Evolutionary conservation across 805 yeast species (phyloP).

Genomic region (Suhomyces canberraensis): DNA sequence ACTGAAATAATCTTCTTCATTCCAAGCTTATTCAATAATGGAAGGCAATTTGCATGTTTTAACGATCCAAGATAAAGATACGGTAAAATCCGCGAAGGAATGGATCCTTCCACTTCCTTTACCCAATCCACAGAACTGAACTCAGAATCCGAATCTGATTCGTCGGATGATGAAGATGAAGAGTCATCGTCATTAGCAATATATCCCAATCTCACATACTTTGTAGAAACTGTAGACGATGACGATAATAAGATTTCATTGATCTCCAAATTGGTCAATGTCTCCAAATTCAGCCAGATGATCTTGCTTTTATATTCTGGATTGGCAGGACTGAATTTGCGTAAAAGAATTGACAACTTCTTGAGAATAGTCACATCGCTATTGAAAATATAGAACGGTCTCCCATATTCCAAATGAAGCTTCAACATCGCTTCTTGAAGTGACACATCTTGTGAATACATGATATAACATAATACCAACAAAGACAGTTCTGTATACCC

Average conservation of each 20-base stretch:
- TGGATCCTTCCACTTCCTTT: constrained; percentile 53
- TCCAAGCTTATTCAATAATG: constrained; percentile 59
- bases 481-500: constrained; percentile 91
- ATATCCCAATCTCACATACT: constrained; percentile 22
- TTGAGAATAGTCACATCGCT: constrained; percentile 66
- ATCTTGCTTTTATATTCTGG: constrained; percentile 10
- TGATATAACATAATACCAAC: constrained; percentile 64
- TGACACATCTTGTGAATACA: constrained; percentile 60
- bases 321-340: constrained; percentile 54
- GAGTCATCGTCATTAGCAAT: constrained; percentile 23
- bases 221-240: constrained; percentile 4
- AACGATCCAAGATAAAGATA: constrained; percentile 84
- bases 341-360: constrained; percentile 60
- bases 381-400: constrained; percentile 83
- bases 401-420: constrained; percentile 57
- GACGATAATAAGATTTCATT: constrained; percentile 28
- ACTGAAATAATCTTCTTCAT: constrained; percentile 78
- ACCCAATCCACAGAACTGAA: constrained; percentile 28
- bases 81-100: constrained; percentile 82
- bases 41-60: constrained; percentile 72
- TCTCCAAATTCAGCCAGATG: constrained; percentile 32
- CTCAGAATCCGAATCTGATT: constrained; percentile 10
- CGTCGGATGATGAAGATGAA: constrained; percentile 9
- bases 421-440: constrained; percentile 64
- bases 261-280: constrained; percentile 26